phyloP scores from a whole-genome alignment of 2,329 filamentous ascomycete species.

The Apiospora rasikravindrae region DNA sequence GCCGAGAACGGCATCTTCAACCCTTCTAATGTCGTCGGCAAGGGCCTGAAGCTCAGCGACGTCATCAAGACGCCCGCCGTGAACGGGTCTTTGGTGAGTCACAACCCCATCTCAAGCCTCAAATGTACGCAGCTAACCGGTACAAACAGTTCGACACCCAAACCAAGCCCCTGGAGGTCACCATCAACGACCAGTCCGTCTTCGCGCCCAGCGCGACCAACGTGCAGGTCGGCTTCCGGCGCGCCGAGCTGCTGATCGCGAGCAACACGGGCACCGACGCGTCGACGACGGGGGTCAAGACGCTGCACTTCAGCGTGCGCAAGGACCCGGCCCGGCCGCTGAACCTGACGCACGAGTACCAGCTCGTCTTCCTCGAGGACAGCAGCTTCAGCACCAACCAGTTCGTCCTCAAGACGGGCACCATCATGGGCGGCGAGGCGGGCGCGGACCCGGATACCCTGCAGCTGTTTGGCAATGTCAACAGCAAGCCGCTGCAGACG shows the following conservation, averaged over 20 bases:
- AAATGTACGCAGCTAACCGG: background rate
- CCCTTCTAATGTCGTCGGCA: constrained; percentile 57
- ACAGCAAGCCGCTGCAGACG: constrained; percentile 49
- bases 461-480: constrained; percentile 54
- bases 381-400: constrained; percentile 55
- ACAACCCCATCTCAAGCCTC: no score
- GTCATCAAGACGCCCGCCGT: constrained; percentile 38
- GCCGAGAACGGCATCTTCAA: constrained; percentile 51
- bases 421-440: constrained; percentile 47
- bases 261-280: constrained; percentile 56
- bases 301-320: constrained; percentile 64
- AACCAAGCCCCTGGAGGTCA: constrained; percentile 56
- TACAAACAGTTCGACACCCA: constrained; percentile 48
- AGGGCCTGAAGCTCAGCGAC: constrained; percentile 30
- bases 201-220: constrained; percentile 56
- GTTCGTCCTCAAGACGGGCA: constrained; percentile 60
- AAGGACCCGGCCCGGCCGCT: constrained; percentile 57
- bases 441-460: constrained; percentile 45
- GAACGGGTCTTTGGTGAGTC: constrained; percentile 45
- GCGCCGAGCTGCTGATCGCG: constrained; percentile 60
- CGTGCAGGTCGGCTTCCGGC: constrained; percentile 63
- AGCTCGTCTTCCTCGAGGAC: constrained; percentile 57
- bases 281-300: constrained; percentile 61
- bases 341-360: constrained; percentile 67
- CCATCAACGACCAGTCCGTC: constrained; percentile 63